These are phyloP conservation scores for Phytophthora vignae DNA, from an alignment of 352 stramenopile genomes.

Conservation along the genomic window DNA sequence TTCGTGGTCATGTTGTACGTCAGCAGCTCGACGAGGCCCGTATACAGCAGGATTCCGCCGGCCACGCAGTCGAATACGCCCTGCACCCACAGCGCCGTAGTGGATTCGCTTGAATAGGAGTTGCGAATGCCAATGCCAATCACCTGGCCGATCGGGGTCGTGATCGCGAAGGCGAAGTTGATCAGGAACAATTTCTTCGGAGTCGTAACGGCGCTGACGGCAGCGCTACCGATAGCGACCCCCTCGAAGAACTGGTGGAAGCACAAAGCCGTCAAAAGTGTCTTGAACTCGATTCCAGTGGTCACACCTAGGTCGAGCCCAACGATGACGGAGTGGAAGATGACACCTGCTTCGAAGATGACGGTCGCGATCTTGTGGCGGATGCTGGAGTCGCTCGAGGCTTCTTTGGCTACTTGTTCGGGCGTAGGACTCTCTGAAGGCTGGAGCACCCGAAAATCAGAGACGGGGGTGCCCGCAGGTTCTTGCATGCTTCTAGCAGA, in stretches of 20 bases:
- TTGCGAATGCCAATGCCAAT: conserved; percentile 65
- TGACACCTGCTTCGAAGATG: conserved; percentile 65
- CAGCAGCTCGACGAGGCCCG: conserved; percentile 68
- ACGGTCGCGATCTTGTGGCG: conserved; percentile 51
- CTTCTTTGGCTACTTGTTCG: background rate
- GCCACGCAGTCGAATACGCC: conserved; percentile 71
- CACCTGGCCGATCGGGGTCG: conserved; percentile 61
- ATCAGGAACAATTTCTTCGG: conserved; percentile 53
- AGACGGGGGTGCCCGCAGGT: background rate
- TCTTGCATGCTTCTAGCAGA: background rate
- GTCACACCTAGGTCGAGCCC: conserved; percentile 70
- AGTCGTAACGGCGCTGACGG: conserved; percentile 37
- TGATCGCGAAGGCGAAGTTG: conserved; percentile 59
- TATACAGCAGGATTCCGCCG: conserved; percentile 78
- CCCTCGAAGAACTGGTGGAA: conserved; percentile 87
- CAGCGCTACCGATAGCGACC: conserved; percentile 57
- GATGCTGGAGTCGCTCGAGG: conserved; percentile 1
- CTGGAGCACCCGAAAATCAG: background rate
- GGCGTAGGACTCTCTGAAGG: background rate
- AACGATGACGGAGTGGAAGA: conserved; percentile 80
- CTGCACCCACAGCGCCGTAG: conserved; percentile 62
- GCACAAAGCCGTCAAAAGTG: conserved; percentile 66
- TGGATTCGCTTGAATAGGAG: conserved; percentile 55
- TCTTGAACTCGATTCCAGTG: conserved; percentile 53
- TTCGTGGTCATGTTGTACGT: conserved; percentile 80